Evolutionary conservation across 2,329 filamentous ascomycete species (phyloP), one percentile per base, ranked within the genome.

Genomic region (Arthroderma uncinatum): DNA sequence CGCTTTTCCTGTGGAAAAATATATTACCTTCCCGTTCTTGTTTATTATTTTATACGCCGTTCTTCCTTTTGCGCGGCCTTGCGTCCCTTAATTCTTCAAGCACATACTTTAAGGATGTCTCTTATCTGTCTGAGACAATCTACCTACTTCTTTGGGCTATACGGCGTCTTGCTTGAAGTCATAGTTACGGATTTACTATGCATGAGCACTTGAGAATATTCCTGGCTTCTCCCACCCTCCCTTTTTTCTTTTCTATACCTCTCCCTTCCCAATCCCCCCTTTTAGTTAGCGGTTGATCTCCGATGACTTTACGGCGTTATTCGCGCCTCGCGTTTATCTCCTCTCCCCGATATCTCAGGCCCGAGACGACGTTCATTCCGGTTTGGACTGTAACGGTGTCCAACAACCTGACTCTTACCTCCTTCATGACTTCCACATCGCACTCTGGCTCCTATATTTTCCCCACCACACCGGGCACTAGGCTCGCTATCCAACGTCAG

Each of bases 101-200:
- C 44, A 48, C 25, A 48, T 48, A 48, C 44, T 30, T 48, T 53
- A 14, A 53, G 50, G 34, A 39, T 14, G 30, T 36, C 50, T 37
- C n/a, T 36, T 53, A 6, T 12, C n/a, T 36, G 30, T 53, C 16
- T 53, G n/a, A 19, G 30, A 36, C n/a, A 19, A 10, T 53, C 30
- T 21, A 23, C 50, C 14, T 30, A 36, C 6, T 30, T 53, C 19
- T 34, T 39, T 53, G 30, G 50, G 30, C 25, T 53, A 16, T 21
- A n/a, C 36, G 30, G 30, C 50, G 30, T 53, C 25, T 53, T 37
- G n/a, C 3, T 36, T 36, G 50, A 48, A 28, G 21, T 16, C 44
- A 48, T 48, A 19, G 21, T 28, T 48, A 7, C 23, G 21, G 44
- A 12, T 28, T 25, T n/a, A 21, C 44, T 48, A n/a, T 28, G 44